Conservation (phyloP, 805 yeast genomes). For the Suhomyces emberorum region DNA sequence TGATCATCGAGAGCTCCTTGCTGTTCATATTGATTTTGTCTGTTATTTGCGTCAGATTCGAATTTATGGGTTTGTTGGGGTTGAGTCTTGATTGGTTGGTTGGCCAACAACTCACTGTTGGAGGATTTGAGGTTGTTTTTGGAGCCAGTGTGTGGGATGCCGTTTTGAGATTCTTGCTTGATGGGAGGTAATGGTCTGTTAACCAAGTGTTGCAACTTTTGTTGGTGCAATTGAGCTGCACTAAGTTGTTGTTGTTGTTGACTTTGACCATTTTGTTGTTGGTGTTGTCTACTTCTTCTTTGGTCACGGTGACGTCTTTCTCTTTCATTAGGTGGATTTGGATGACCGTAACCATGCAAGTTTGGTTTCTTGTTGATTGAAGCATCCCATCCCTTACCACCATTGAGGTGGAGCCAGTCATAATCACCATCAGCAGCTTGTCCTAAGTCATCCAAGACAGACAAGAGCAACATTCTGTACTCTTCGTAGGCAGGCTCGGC, state of each 20-base stretch:
- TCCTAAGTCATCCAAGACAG: conserved; percentile 55
- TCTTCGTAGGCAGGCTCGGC: conserved; percentile 78
- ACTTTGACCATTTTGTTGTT: conserved; percentile 16
- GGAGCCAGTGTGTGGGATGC: conserved; percentile 22
- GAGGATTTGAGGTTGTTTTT: conserved; percentile 17
- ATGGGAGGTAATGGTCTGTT: conserved; percentile 48
- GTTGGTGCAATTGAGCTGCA: conserved; percentile 49
- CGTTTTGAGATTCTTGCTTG: conserved; percentile 36
- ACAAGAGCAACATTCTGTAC: conserved; percentile 57
- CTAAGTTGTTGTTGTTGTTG: conserved; percentile 34
- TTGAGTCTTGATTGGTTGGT: conserved; percentile 14
- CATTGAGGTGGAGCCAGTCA: conserved; percentile 79
- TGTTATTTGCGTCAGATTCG: conserved; percentile 9
- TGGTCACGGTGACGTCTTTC: conserved; percentile 46
- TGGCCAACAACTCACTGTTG: conserved; percentile 11
- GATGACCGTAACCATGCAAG: conserved; percentile 78
- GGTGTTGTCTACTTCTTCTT: conserved; percentile 42
- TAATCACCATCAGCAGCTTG: conserved; percentile 64
- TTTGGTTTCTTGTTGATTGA: conserved; percentile 72
- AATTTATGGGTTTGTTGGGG: conserved; percentile 9
- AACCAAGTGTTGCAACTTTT: conserved; percentile 46
- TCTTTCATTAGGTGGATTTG: conserved; percentile 52
- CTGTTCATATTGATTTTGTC: conserved; percentile 34
- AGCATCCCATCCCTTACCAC: conserved; percentile 82
- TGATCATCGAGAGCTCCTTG: conserved; percentile 32